Conservation (phyloP, 169 alveolate species). For the Plasmodium cynomolgi region DNA sequence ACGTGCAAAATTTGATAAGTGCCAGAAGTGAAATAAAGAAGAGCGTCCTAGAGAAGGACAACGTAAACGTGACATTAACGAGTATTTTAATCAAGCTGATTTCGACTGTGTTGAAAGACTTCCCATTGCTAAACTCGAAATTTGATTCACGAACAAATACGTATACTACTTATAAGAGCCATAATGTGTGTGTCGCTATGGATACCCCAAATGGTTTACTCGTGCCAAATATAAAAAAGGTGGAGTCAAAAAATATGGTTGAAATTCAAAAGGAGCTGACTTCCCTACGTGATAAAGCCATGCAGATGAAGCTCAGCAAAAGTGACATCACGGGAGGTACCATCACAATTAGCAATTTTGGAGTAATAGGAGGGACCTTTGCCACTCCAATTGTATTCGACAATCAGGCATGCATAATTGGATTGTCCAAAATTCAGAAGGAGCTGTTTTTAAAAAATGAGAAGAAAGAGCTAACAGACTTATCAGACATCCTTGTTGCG, state of each 20-base stretch:
- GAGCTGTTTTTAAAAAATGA: constrained; percentile 78
- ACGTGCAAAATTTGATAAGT: constrained; percentile 22
- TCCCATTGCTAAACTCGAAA: constrained; percentile 91
- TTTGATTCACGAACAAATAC: constrained; percentile 80
- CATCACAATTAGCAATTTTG: constrained; percentile 93
- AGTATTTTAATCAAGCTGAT: constrained; percentile 92
- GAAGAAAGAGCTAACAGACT: constrained; percentile 34
- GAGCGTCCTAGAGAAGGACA: constrained; percentile 68
- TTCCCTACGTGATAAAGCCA: constrained; percentile 88
- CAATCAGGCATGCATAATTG: constrained; percentile 94
- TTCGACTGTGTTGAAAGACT: constrained; percentile 88
- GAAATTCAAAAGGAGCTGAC: constrained; percentile 91
- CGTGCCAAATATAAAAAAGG: constrained; percentile 94
- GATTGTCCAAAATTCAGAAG: constrained; percentile 80
- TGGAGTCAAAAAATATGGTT: constrained; percentile 88
- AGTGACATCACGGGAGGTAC: constrained; percentile 94
- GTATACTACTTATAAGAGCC: constrained; percentile 86
- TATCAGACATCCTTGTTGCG: constrained; percentile 34
- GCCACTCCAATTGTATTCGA: constrained; percentile 93
- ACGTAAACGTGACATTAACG: constrained; percentile 88
- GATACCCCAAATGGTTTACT: constrained; percentile 94
- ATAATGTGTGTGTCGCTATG: constrained; percentile 94
- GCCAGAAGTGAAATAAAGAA: constrained; percentile 38
- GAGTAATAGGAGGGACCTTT: constrained; percentile 95
- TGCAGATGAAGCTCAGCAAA: constrained; percentile 82